Evolutionary conservation across 495 filamentous ascomycete species (phyloP).

Genomic region (Neurospora sublineolata): DNA sequence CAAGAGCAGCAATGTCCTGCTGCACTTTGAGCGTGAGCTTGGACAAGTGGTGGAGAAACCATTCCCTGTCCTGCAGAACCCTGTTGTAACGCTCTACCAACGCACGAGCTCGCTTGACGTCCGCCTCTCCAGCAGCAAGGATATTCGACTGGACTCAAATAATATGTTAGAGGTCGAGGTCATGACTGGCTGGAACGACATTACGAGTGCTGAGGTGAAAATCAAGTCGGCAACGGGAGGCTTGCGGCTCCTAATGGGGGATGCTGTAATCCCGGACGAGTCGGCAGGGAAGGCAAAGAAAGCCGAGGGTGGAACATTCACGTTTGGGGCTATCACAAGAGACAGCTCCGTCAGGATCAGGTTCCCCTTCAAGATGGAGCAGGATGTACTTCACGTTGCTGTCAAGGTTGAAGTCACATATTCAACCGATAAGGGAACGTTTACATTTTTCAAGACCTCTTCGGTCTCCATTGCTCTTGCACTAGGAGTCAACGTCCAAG

Average conservation of each 20-base stretch:
- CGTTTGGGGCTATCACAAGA: slow-evolving; percentile 42
- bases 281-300: slow-evolving; percentile 35
- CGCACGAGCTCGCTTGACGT: slow-evolving; percentile 37
- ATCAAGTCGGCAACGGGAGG: slow-evolving; percentile 79
- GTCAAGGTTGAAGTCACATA: slow-evolving; percentile 71
- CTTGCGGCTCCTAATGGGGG: slow-evolving; percentile 65
- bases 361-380: slow-evolving; percentile 80
- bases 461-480: slow-evolving; percentile 61
- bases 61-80: slow-evolving; percentile 27
- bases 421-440: slow-evolving; percentile 58
- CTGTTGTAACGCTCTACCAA: slow-evolving; percentile 36
- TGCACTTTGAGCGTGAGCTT: slow-evolving; percentile 47
- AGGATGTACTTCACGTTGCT: slow-evolving; percentile 56
- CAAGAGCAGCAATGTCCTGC: slow-evolving; percentile 53
- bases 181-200: slow-evolving; percentile 63
- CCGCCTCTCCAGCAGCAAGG: slow-evolving; percentile 33
- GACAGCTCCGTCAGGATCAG: slow-evolving; percentile 43
- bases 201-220: slow-evolving; percentile 55
- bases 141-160: slow-evolving; percentile 65
- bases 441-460: slow-evolving; percentile 53
- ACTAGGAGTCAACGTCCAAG: slow-evolving; percentile 91
- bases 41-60: slow-evolving; percentile 32
- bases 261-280: slow-evolving; percentile 48
- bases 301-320: slow-evolving; percentile 54
- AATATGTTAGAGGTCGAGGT: slow-evolving; percentile 65